These are phyloP conservation scores for Cicer yamashitae DNA, from an alignment of 306 rosid genomes.

Conservation along the genomic window DNA sequence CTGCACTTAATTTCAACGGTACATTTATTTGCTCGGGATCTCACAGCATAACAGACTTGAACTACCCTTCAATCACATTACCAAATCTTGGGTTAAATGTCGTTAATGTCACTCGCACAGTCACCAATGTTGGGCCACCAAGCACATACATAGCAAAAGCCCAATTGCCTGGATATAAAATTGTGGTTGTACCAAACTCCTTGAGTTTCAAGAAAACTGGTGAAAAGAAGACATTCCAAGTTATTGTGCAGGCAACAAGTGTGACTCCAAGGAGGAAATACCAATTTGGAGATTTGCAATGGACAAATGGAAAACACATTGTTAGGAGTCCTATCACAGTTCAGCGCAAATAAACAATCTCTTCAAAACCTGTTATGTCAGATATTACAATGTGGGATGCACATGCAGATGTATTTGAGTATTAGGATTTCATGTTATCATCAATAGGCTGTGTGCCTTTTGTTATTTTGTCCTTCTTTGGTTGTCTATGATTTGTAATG, in stretches of 20 bases:
- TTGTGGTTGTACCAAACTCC: conserved; percentile 46
- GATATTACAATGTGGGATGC: neutral
- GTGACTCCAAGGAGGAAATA: neutral
- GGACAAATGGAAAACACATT: conserved; percentile 58
- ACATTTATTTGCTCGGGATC: conserved; percentile 41
- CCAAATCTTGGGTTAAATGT: conserved; percentile 27
- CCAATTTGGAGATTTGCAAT: conserved; percentile 33
- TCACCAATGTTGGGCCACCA: conserved; percentile 63
- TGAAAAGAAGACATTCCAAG: conserved; percentile 56
- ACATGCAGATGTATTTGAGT: neutral
- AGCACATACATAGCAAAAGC: conserved; percentile 48
- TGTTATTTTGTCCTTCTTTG: neutral
- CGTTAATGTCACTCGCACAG: conserved; percentile 48
- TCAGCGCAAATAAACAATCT: neutral
- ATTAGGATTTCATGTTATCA: conserved; percentile 3
- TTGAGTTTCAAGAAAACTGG: conserved; percentile 50
- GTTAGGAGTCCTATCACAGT: conserved; percentile 59
- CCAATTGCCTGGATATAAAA: conserved; percentile 45
- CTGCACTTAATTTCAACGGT: conserved; percentile 28
- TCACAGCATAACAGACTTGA: conserved; percentile 50
- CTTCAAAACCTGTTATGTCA: neutral
- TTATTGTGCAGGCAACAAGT: conserved; percentile 42
- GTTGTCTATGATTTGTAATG: neutral
- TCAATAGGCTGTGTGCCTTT: neutral
- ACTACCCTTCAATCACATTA: conserved; percentile 70